These are phyloP conservation scores for Bolboschoenus planiculmis DNA, from an alignment of 176 grass and related monocot species.

Conservation along the genomic window DNA sequence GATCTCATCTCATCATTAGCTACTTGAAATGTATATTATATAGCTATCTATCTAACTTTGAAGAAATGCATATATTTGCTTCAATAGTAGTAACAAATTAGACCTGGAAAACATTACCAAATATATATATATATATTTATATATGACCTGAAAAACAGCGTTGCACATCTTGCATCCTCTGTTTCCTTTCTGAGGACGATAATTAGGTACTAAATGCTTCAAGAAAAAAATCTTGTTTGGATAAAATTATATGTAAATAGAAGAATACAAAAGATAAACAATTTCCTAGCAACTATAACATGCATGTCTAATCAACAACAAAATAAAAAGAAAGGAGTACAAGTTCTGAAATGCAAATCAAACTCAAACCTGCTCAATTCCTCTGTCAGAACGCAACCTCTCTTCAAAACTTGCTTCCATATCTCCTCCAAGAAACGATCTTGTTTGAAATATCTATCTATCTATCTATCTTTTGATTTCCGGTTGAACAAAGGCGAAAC, in stretches of 20 bases:
- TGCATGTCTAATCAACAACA: neutral
- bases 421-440: slow-evolving; percentile 28
- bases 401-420: slow-evolving; percentile 57
- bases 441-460: slow-evolving; percentile 12
- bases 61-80: neutral
- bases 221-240: neutral
- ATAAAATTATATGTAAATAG: neutral
- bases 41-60: neutral
- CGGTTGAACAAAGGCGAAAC: slow-evolving; percentile 34
- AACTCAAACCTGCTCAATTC: slow-evolving; percentile 58
- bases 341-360: neutral
- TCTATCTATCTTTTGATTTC: slow-evolving; percentile 23
- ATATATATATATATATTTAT: neutral
- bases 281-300: neutral
- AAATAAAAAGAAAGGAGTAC: neutral
- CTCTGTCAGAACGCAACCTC: slow-evolving; percentile 44
- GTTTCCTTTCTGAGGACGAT: neutral
- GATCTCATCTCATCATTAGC: neutral
- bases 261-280: neutral
- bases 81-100: neutral
- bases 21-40: neutral
- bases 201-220: neutral
- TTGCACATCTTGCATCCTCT: neutral
- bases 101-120: neutral
- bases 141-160: neutral